Conservation (phyloP, 441 rosid species). For the Jatropha multifida region DNA sequence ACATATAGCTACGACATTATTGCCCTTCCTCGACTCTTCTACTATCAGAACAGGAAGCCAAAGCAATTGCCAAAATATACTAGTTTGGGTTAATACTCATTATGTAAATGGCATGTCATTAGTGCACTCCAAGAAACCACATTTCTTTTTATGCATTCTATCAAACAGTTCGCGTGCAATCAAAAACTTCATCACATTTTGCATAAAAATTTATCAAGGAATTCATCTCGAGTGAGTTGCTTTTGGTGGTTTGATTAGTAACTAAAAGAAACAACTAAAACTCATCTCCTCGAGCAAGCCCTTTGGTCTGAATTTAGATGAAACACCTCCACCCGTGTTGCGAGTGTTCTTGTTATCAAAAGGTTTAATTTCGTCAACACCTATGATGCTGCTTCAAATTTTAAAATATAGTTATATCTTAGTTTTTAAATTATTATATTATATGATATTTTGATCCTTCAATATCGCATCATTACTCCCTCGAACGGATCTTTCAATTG, state of each 20-base stretch:
- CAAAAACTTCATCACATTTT: conserved; percentile 40
- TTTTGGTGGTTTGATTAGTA: conserved; percentile 22
- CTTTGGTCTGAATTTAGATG: no score
- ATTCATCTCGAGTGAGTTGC: conserved; percentile 28
- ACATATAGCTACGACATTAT: conserved; percentile 59
- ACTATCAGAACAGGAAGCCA: conserved; percentile 50
- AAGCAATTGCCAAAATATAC: conserved; percentile 51
- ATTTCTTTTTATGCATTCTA: conserved; percentile 45
- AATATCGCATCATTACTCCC: no score
- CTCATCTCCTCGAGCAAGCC: no score
- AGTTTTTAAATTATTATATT: no score
- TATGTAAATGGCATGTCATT: conserved; percentile 67
- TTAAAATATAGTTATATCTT: no score
- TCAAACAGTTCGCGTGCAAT: conserved; percentile 64
- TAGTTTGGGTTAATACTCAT: conserved; percentile 54
- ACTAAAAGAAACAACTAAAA: no score
- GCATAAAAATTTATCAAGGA: conserved; percentile 52
- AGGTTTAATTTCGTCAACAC: no score
- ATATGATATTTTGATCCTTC: no score
- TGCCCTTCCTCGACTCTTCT: conserved; percentile 50
- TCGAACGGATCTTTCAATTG: no score
- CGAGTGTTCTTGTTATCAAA: no score
- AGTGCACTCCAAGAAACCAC: conserved; percentile 71
- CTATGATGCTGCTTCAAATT: no score
- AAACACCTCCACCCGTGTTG: no score